Conservation (phyloP, 2,329 filamentous ascomycete genomes). For the Plectosphaerella cucumerina region DNA sequence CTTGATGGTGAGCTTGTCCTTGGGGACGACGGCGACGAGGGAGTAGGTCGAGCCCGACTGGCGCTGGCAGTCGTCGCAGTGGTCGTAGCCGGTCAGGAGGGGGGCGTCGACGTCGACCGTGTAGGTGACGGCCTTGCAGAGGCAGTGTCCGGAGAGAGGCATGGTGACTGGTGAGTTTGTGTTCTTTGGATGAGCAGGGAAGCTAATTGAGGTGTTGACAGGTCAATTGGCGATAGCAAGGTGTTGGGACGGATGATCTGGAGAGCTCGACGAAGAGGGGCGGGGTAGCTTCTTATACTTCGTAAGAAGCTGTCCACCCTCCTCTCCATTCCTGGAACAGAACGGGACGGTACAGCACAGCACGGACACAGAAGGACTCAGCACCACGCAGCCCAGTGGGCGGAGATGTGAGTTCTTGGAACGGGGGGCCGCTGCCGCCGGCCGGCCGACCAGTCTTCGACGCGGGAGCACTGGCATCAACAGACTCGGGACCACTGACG, state of each 20-base stretch:
- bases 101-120: slow-evolving; percentile 48
- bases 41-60: slow-evolving; percentile 67
- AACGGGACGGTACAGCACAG: too few relatives aligned
- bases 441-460: not conserved
- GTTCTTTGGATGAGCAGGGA: not conserved
- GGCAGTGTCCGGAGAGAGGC: slow-evolving; percentile 66
- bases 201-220: not conserved
- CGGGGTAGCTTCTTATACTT: not conserved
- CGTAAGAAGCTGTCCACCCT: too few relatives aligned
- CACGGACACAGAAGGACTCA: not conserved
- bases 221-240: slow-evolving; percentile 15
- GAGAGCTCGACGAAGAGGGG: not conserved
- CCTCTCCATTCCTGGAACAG: too few relatives aligned
- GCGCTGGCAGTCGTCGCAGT: slow-evolving; percentile 71
- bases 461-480: not conserved
- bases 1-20: slow-evolving; percentile 59
- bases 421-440: not conserved
- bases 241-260: slow-evolving; percentile 4
- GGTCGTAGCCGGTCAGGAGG: slow-evolving; percentile 59
- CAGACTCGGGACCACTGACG: not conserved
- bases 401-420: not conserved
- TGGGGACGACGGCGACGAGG: slow-evolving; percentile 62
- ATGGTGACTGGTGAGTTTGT: slow-evolving; percentile 36
- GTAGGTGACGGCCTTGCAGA: slow-evolving; percentile 70
- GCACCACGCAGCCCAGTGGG: not conserved